These are phyloP conservation scores for Tolypocladium pustulatum DNA, from an alignment of 2,329 filamentous ascomycete species.

Conservation along the genomic window DNA sequence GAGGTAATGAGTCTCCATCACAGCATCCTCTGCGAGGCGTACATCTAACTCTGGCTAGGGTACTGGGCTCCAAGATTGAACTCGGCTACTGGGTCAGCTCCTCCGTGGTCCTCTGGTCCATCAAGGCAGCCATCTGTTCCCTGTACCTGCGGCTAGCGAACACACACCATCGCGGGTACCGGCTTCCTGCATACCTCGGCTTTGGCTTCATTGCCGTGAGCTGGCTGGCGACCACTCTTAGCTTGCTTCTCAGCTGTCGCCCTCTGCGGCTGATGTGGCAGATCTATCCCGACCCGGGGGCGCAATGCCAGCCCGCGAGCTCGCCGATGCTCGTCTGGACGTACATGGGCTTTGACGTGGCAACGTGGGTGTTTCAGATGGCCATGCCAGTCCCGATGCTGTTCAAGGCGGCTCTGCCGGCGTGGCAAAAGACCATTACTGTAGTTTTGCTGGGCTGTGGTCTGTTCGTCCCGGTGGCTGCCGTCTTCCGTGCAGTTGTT, in stretches of 20 bases:
- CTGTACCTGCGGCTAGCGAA: not conserved
- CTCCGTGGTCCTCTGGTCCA: constrained; percentile 4
- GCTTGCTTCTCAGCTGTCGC: constrained; percentile 3
- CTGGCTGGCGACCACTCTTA: constrained; percentile 1
- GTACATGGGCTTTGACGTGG: constrained; percentile 1
- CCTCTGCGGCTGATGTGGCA: constrained; percentile 5
- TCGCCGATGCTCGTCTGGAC: constrained; percentile 5
- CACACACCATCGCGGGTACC: not conserved
- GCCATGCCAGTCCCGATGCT: constrained; percentile 1
- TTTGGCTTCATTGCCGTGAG: constrained; percentile 1
- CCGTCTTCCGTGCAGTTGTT: not conserved
- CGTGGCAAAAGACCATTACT: not conserved
- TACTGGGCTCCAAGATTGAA: constrained; percentile 6
- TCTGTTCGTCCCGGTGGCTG: not conserved
- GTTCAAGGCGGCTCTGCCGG: not conserved
- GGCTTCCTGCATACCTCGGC: not conserved
- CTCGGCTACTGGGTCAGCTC: constrained; percentile 4
- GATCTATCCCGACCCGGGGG: not conserved
- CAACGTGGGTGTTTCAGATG: constrained; percentile 1
- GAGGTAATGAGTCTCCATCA: not conserved
- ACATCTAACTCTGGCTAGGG: not conserved
- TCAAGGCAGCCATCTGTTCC: constrained; percentile 5
- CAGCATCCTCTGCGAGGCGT: not conserved
- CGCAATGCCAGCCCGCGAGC: constrained; percentile 3
- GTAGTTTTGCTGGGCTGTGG: not conserved